These are phyloP conservation scores for Peronospora destructor DNA, from an alignment of 352 stramenopile genomes.

Conservation along the genomic window DNA sequence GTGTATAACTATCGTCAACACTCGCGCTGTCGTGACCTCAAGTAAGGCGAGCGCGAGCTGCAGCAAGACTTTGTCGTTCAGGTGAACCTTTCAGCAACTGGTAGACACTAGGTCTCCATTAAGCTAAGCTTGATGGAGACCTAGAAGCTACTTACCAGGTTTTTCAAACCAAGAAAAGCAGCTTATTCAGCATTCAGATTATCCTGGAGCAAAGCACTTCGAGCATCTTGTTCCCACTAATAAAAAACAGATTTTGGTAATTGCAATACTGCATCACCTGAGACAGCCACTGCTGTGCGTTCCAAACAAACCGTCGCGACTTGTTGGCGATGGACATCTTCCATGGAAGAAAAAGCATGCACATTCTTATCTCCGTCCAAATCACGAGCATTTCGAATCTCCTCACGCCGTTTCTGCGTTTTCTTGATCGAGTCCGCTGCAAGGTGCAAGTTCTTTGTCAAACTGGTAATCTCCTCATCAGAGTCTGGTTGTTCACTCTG, in stretches of 20 bases:
- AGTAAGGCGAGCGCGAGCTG: too few relatives aligned
- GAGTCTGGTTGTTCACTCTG: constrained; percentile 27
- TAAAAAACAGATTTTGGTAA: constrained; percentile 64
- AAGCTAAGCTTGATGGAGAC: too few relatives aligned
- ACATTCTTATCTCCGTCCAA: constrained; percentile 20
- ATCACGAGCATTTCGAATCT: constrained; percentile 23
- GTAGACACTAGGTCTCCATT: too few relatives aligned
- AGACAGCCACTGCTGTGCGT: constrained; percentile 59
- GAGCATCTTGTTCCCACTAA: constrained; percentile 35
- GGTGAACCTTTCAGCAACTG: too few relatives aligned
- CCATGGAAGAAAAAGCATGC: constrained; percentile 64
- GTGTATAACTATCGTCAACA: too few relatives aligned
- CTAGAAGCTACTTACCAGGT: too few relatives aligned
- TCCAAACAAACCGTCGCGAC: constrained; percentile 63
- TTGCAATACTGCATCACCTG: constrained; percentile 62
- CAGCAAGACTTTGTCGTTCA: too few relatives aligned
- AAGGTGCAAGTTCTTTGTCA: constrained; percentile 63
- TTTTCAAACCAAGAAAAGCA: not conserved
- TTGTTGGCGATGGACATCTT: constrained; percentile 52
- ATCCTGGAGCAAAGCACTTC: not conserved
- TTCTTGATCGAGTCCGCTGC: constrained; percentile 46
- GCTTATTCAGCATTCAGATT: not conserved
- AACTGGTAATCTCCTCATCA: constrained; percentile 44
- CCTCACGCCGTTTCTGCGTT: constrained; percentile 49
- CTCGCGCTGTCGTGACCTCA: too few relatives aligned